Conservation (phyloP, 2,329 filamentous ascomycete genomes). For the Daldinia eschscholtzii region DNA sequence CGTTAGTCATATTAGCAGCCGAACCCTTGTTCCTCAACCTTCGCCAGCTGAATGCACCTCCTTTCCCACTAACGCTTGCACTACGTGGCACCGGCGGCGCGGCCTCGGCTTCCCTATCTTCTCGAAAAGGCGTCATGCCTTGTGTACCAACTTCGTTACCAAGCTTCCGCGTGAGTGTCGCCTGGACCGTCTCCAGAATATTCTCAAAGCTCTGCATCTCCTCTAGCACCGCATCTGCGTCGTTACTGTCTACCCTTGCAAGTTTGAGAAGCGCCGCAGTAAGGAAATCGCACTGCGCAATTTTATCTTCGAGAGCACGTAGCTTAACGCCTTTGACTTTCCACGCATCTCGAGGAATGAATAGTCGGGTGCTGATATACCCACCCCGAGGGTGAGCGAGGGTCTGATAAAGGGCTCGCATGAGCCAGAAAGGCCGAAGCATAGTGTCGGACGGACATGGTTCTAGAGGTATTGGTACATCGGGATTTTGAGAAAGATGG, state of each 20-base stretch:
- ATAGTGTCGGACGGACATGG: conserved; percentile 91
- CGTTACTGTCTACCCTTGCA: conserved; percentile 84
- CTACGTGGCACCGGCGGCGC: conserved; percentile 63
- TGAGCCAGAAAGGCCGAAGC: conserved; percentile 97
- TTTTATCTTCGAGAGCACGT: conserved; percentile 92
- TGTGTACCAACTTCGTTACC: conserved; percentile 94
- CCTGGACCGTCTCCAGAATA: conserved; percentile 87
- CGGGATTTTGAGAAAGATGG: conserved; percentile 52
- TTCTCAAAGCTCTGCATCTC: conserved; percentile 93
- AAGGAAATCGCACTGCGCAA: conserved; percentile 88
- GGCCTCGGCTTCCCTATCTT: conserved; percentile 58
- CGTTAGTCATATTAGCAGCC: conserved; percentile 67
- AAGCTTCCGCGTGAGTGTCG: conserved; percentile 81
- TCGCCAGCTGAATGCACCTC: conserved; percentile 87
- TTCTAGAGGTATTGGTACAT: conserved; percentile 83
- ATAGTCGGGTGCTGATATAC: conserved; percentile 91
- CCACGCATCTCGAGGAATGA: conserved; percentile 94
- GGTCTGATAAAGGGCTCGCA: conserved; percentile 93
- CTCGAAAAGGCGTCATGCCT: conserved; percentile 60
- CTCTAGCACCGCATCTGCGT: conserved; percentile 91
- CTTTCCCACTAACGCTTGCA: conserved; percentile 77
- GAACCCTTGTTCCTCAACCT: conserved; percentile 92
- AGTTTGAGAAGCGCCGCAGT: conserved; percentile 90
- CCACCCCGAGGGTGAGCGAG: conserved; percentile 91
- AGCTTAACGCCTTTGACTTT: conserved; percentile 93